Percentiles rank a stretch among this genome's conserved stretches.
Conservation (phyloP, 78 protist species). For the Trichosphaerium sp. region DNA sequence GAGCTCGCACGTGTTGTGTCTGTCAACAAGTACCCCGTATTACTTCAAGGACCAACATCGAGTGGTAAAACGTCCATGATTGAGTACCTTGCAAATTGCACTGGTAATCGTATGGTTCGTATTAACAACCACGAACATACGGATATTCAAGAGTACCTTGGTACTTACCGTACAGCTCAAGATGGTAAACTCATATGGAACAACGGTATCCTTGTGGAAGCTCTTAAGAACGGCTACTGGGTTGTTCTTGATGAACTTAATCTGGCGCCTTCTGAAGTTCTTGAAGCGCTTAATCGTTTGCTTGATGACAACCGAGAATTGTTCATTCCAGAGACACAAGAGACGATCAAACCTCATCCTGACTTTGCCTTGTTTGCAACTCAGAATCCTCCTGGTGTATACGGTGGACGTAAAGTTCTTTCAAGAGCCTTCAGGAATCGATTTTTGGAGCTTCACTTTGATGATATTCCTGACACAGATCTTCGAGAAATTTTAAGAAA, state of each 20-base stretch:
- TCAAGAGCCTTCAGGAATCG: slow-evolving; percentile 94
- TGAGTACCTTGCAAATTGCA: slow-evolving; percentile 77
- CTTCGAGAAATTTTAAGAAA: slow-evolving; percentile 64
- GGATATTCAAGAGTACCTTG: slow-evolving; percentile 98
- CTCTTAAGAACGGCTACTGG: slow-evolving; percentile 97
- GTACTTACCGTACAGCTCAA: slow-evolving; percentile 76
- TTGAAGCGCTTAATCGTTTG: slow-evolving; percentile 98
- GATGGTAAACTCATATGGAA: slow-evolving; percentile 73
- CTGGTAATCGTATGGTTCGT: slow-evolving; percentile 88
- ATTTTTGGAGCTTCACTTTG: slow-evolving; percentile 91
- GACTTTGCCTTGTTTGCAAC: slow-evolving; percentile 98
- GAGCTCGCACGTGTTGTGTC: slow-evolving; percentile 66
- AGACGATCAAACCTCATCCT: slow-evolving; percentile 86
- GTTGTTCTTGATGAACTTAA: slow-evolving; percentile 98
- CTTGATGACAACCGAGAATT: slow-evolving; percentile 99
- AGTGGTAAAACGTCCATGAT: slow-evolving; percentile 92
- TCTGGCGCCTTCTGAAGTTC: slow-evolving; percentile 98
- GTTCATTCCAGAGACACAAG: slow-evolving; percentile 94
- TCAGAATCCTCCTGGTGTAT: slow-evolving; percentile 99
- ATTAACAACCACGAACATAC: slow-evolving; percentile 99
- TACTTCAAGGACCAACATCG: slow-evolving; percentile 88
- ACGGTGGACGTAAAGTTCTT: slow-evolving; percentile 97
- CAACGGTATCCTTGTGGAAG: slow-evolving; percentile 92
- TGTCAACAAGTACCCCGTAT: slow-evolving; percentile 64
- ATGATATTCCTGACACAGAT: slow-evolving; percentile 85